Evolutionary conservation across 129 eudicot genomes (phyloP).

Genomic region (Artemisia argyi): DNA sequence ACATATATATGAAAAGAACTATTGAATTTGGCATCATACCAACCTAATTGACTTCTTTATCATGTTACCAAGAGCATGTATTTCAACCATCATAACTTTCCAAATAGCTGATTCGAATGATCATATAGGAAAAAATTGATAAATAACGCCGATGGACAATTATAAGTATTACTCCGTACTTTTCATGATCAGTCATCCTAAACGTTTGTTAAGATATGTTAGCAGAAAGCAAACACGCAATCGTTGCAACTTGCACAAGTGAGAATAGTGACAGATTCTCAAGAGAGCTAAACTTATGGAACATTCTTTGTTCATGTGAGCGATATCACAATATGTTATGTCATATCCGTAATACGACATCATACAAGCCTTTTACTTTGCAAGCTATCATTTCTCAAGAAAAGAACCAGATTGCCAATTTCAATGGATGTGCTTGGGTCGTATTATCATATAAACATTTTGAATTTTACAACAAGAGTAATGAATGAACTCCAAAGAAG

Average conservation of each 20-base stretch:
- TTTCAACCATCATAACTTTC: no score
- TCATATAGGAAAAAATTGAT: background rate
- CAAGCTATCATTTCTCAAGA: background rate
- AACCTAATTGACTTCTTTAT: slow-evolving; percentile 9
- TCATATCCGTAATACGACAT: background rate
- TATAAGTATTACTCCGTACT: no score
- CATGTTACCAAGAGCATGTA: background rate
- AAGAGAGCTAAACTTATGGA: background rate
- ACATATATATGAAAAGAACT: no score
- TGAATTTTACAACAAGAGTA: background rate
- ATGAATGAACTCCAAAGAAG: background rate
- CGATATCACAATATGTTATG: background rate
- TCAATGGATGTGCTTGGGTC: background rate
- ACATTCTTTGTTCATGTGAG: background rate
- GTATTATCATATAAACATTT: background rate
- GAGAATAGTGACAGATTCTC: background rate
- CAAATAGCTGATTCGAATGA: background rate
- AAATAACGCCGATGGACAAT: no score
- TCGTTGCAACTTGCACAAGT: background rate
- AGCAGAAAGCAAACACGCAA: background rate
- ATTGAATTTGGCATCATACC: background rate
- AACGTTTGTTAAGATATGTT: background rate
- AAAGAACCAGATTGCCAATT: background rate
- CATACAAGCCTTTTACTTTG: background rate
- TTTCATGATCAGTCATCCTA: no score